Evolutionary conservation across 1,139 yeast species (phyloP).

Genomic region (Blastobotrys ciferrii): DNA sequence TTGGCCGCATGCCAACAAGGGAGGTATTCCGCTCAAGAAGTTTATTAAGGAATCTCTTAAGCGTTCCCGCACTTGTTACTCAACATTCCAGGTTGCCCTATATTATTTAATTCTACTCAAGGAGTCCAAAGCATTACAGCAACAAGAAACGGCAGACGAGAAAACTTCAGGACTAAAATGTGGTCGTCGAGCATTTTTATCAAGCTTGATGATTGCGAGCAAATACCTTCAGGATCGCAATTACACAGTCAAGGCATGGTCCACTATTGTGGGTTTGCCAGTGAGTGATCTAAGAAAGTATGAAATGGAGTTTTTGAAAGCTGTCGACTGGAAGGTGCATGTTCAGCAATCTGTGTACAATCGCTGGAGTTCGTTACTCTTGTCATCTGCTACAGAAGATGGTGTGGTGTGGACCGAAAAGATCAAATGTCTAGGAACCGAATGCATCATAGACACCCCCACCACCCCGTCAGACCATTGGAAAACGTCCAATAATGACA

Average conservation of each 20-base stretch:
- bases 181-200: constrained; percentile 65
- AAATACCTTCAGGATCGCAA: constrained; percentile 74
- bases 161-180: constrained; percentile 35
- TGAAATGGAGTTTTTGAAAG: constrained; percentile 54
- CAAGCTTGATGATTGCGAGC: constrained; percentile 64
- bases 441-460: constrained; percentile 14
- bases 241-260: constrained; percentile 71
- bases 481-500: constrained; percentile 1
- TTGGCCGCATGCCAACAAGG: constrained; percentile 32
- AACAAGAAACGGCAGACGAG: not conserved
- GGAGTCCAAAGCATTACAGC: constrained; percentile 18
- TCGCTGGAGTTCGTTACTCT: constrained; percentile 46
- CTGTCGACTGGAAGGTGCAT: constrained; percentile 56
- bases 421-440: constrained; percentile 10
- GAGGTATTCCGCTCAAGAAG: constrained; percentile 35
- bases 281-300: constrained; percentile 48
- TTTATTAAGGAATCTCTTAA: constrained; percentile 65
- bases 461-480: constrained; percentile 1
- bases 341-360: constrained; percentile 51
- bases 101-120: constrained; percentile 57
- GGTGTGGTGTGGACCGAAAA: constrained; percentile 53
- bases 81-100: constrained; percentile 64
- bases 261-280: constrained; percentile 64
- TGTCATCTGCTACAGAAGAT: constrained; percentile 52
- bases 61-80: constrained; percentile 65